Evolutionary conservation across 345 rosid species (phyloP), one percentile per base, ranked within the genome.

Genomic region (Ricinus communis): DNA sequence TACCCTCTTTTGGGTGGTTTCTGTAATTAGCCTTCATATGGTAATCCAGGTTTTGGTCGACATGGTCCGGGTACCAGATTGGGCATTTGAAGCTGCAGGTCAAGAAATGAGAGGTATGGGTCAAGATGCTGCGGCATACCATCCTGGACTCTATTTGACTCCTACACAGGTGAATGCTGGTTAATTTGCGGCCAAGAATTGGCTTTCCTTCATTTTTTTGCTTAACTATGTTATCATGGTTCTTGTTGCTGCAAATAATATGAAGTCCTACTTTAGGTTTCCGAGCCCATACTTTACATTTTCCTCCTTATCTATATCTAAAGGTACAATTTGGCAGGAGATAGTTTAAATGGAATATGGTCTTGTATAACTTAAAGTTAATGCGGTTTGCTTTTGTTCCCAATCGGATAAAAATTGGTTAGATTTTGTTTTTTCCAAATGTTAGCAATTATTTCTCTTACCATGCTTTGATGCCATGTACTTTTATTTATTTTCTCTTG

Each of bases 21-120:
- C 5, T 10, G 55, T 56, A 53, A 65, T 5, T 18, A n/a, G 51
- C 55, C 22, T 22, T 0, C 68, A 30, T 65, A 38, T 68, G 73
- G 61, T 78, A 36, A 53, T 72, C 68, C 78, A 96, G 98, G 90
- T 96, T 79, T 76, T 96, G 68, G 93, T 93, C 65, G 99, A 93
- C 86, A 88, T 96, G 96, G 77, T 96, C 63, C 83, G 93, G 66
- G 98, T 93, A 68, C 98, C 99, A 51, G 97, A 88, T 73, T 96
- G 99, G 99, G 96, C 99, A 78, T 91, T 93, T 82, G 98, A 96
- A 85, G 99, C 99, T 55, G 96, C 99, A 8, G 97, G 98, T 76
- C 99, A 93, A 86, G 99, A 96, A 84, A 85, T 91, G 98, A 91
- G 98, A 85, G 88, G 83, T 77, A 88, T 93, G 87, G 90, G 93